Conservation (phyloP, 306 rosid species). For the Mimosa pudica region DNA sequence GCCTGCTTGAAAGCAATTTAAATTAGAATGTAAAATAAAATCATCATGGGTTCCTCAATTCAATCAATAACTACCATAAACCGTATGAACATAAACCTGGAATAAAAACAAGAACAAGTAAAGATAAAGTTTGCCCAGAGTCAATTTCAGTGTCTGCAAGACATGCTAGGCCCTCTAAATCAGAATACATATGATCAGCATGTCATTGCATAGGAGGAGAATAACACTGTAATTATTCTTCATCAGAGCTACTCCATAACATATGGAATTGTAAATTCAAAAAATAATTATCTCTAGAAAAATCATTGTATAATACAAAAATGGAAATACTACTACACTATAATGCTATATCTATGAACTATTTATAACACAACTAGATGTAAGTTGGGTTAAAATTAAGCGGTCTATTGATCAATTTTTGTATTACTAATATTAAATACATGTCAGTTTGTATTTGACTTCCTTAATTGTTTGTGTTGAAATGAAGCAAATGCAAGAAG, state of each 20-base stretch:
- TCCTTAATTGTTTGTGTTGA: too few species aligned
- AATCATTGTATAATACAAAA: too few species aligned
- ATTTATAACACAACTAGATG: too few species aligned
- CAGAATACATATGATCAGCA: background rate
- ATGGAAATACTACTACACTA: too few species aligned
- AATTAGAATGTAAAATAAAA: background rate
- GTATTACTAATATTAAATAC: too few species aligned
- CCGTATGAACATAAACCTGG: constrained; percentile 8
- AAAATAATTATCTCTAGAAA: background rate
- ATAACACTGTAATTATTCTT: background rate
- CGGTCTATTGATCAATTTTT: too few species aligned
- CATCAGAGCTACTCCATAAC: background rate
- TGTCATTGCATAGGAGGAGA: background rate
- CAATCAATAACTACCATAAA: background rate
- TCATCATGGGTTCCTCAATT: background rate
- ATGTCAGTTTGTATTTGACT: too few species aligned
- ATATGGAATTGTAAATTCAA: background rate
- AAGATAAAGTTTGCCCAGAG: background rate
- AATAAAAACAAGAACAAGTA: background rate
- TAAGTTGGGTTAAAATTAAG: too few species aligned
- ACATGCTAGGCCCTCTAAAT: background rate
- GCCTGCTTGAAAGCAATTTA: background rate
- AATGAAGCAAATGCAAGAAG: too few species aligned
- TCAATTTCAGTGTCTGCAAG: background rate
- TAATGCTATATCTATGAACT: too few species aligned